These are phyloP conservation scores for Pleurotus tuber-regium DNA, from an alignment of 768 basidiomycete genomes.

Conservation along the genomic window DNA sequence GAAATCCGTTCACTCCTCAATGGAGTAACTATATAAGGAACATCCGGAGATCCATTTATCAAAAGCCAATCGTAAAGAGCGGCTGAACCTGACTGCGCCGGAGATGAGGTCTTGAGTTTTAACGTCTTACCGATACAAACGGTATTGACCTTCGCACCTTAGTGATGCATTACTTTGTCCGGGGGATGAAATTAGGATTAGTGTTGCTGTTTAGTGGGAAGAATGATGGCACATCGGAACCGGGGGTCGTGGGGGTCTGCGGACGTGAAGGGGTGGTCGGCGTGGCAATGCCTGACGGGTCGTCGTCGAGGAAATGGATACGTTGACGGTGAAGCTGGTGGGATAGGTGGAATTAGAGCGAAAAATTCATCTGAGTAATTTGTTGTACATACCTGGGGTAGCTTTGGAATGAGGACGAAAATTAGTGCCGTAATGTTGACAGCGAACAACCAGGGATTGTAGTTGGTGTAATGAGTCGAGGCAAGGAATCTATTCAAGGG, in stretches of 20 bases:
- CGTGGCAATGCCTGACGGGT: constrained; percentile 62
- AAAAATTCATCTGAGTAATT: not conserved
- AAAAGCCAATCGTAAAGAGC: no score
- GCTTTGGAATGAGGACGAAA: constrained; percentile 88
- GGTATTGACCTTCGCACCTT: no score
- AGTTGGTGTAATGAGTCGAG: constrained; percentile 97
- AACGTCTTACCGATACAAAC: no score
- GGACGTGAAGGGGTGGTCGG: constrained; percentile 61
- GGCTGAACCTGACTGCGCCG: no score
- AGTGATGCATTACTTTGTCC: constrained; percentile 1
- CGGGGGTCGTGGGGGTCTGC: constrained; percentile 32
- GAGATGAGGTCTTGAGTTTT: no score
- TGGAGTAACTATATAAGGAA: no score
- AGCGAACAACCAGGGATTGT: constrained; percentile 91
- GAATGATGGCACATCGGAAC: constrained; percentile 1
- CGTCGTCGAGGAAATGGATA: constrained; percentile 71
- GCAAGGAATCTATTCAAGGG: constrained; percentile 91
- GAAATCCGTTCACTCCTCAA: no score
- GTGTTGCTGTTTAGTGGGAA: constrained; percentile 12
- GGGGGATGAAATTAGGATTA: constrained; percentile 2
- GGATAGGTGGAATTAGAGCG: constrained; percentile 20
- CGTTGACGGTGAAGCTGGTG: constrained; percentile 77
- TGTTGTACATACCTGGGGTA: constrained; percentile 71
- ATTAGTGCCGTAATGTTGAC: constrained; percentile 81
- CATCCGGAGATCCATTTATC: no score